Conservation (phyloP, 2,329 filamentous ascomycete species). For the Venturia aucupariae region DNA sequence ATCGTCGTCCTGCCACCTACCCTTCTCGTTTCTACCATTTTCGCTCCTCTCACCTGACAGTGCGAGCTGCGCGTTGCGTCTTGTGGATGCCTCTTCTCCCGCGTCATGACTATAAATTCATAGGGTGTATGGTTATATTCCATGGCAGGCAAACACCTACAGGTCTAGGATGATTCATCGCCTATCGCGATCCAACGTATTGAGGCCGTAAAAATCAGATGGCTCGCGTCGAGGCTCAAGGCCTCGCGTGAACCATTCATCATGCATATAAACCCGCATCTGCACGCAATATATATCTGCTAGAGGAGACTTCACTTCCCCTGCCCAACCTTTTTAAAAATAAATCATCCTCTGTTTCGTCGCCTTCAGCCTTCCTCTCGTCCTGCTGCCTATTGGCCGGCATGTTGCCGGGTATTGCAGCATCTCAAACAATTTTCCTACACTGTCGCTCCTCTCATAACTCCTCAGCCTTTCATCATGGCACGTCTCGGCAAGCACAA, state of each 20-base stretch:
- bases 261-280: conserved; percentile 9
- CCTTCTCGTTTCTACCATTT: background rate
- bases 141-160: background rate
- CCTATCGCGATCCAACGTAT: background rate
- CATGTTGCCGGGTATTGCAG: conserved; percentile 2
- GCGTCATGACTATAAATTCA: background rate
- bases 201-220: background rate
- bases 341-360: background rate
- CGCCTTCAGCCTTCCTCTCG: background rate
- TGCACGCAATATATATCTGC: background rate
- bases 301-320: background rate
- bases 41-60: background rate
- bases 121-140: background rate
- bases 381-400: conserved; percentile 2
- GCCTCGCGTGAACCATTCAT: background rate
- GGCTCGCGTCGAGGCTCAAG: background rate
- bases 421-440: background rate
- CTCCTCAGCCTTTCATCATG: background rate
- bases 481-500: conserved; percentile 4
- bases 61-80: background rate
- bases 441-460: background rate
- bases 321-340: background rate
- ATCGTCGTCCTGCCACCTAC: background rate
- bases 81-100: background rate
- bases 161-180: conserved; percentile 12